Base-by-base conservation (phyloP, 2,329 filamentous ascomycete genomes). In the Harringtonia lauricola region DNA sequence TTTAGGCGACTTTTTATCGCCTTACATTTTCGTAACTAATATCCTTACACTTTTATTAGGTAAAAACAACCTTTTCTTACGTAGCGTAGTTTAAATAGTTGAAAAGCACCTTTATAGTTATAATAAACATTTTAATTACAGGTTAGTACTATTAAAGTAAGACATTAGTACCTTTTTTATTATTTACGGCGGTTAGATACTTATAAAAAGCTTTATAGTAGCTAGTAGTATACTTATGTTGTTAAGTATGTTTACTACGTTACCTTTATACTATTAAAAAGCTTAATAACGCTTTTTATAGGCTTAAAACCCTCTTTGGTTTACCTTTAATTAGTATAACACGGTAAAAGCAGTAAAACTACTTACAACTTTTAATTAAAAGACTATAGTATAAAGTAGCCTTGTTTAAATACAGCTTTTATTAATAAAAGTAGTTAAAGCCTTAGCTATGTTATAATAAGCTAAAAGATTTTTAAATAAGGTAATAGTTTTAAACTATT, bases 131-230 rank as follows among this genome's bases (percentile, higher is more conserved):
- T 39, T 21, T 29, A 22, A n/a, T n/a, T 29, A 28, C n/a, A n/a
- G n/a, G n/a, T n/a, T n/a, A n/a, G n/a, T n/a, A n/a, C 29, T 39
- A 17, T 39, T 30, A 6, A 29, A 17, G 18, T 30, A 4, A 18
- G 14, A 4, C 12, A 39, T 18, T 40, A 40, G 17, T 40, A 21
- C 8, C n/a, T 26, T 29, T 28, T 12, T 10, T 24, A 24, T 39
- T 17, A 8, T 7, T 26, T 39, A 22, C 35, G 29, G 28, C 28
- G 28, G 30, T 41, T 22, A 33, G 35, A 10, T 6, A 13, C 10
- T 21, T 42, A 34, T 42, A 39, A 29, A 38, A 35, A 17, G 19
- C 10, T 39, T 28, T 31, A n/a, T n/a, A 39, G 8, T 39, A 41
- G 15, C 13, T 3, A 19, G 29, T 36, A 39, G 17, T 18, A 35